Evolutionary conservation across 805 yeast genomes (phyloP).

Genomic region (Starmerella asiatica): DNA sequence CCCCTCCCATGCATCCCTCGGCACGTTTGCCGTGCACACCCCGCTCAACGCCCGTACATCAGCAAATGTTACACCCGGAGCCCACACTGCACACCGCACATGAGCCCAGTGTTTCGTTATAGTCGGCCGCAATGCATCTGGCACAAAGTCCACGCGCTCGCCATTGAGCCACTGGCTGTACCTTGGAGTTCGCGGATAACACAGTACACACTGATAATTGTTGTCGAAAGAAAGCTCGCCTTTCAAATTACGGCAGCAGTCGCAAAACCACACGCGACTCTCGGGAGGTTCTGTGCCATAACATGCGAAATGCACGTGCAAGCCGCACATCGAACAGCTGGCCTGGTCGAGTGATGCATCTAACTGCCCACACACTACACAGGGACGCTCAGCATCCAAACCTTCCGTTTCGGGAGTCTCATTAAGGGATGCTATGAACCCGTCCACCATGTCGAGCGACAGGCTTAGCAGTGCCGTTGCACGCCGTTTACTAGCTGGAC

Average conservation of each 20-base stretch:
- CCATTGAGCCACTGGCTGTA: constrained; percentile 18
- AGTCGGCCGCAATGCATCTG: constrained; percentile 15
- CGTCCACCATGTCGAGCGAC: constrained; percentile 5
- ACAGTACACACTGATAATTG: constrained; percentile 16
- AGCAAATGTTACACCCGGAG: constrained; percentile 5
- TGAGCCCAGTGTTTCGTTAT: constrained; percentile 18
- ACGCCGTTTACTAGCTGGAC: not conserved
- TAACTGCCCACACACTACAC: constrained; percentile 17
- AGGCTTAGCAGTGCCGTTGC: not conserved
- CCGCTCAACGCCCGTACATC: constrained; percentile 6
- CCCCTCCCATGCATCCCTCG: not conserved
- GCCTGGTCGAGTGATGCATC: constrained; percentile 14
- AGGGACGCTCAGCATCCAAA: constrained; percentile 3
- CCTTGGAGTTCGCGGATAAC: constrained; percentile 12
- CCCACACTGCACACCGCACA: constrained; percentile 18
- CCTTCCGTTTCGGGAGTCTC: constrained; percentile 2
- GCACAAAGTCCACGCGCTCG: constrained; percentile 1
- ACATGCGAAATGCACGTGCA: constrained; percentile 17
- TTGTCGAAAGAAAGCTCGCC: constrained; percentile 25
- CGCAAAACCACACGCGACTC: constrained; percentile 30
- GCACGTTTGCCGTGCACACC: not conserved
- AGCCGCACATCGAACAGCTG: constrained; percentile 13
- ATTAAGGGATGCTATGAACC: constrained; percentile 1
- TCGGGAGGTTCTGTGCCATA: constrained; percentile 8
- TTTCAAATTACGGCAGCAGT: constrained; percentile 62